These are phyloP conservation scores for Gnaphalium uliginosum DNA, from an alignment of 129 eudicot genomes.

Conservation along the genomic window DNA sequence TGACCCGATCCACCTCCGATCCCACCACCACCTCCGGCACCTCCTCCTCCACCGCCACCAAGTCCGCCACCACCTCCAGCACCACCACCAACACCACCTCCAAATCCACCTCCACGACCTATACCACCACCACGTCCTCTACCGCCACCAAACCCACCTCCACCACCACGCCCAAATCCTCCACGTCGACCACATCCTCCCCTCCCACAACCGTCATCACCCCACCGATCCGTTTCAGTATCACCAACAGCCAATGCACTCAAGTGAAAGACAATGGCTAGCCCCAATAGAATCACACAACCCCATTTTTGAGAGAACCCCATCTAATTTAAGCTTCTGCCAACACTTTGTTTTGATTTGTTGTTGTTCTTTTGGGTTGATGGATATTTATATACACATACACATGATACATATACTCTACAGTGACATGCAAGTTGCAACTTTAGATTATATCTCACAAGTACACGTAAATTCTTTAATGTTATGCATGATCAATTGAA, in stretches of 20 bases:
- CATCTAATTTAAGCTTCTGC: slow-evolving; percentile 29
- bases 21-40: slow-evolving; percentile 50
- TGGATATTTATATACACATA: slow-evolving; percentile 5
- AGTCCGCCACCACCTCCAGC: slow-evolving; percentile 46
- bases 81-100: slow-evolving; percentile 46
- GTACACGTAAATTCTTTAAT: slow-evolving; percentile 34
- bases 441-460: slow-evolving; percentile 22
- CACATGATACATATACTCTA: neutral
- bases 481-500: slow-evolving; percentile 36
- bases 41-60: slow-evolving; percentile 45
- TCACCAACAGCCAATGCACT: slow-evolving; percentile 39
- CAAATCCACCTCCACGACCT: slow-evolving; percentile 42
- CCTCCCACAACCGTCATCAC: slow-evolving; percentile 41
- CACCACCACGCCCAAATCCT: slow-evolving; percentile 35
- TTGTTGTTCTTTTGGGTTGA: slow-evolving; percentile 14
- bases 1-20: slow-evolving; percentile 39
- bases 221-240: slow-evolving; percentile 39
- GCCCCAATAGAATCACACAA: slow-evolving; percentile 34
- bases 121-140: slow-evolving; percentile 49
- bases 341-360: slow-evolving; percentile 10
- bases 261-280: slow-evolving; percentile 46
- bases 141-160: slow-evolving; percentile 46
- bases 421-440: slow-evolving; percentile 33
- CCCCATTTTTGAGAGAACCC: slow-evolving; percentile 45
- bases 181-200: slow-evolving; percentile 33